phyloP scores from a whole-genome alignment of 495 filamentous ascomycete species.

The Coniosporium apollinis region DNA sequence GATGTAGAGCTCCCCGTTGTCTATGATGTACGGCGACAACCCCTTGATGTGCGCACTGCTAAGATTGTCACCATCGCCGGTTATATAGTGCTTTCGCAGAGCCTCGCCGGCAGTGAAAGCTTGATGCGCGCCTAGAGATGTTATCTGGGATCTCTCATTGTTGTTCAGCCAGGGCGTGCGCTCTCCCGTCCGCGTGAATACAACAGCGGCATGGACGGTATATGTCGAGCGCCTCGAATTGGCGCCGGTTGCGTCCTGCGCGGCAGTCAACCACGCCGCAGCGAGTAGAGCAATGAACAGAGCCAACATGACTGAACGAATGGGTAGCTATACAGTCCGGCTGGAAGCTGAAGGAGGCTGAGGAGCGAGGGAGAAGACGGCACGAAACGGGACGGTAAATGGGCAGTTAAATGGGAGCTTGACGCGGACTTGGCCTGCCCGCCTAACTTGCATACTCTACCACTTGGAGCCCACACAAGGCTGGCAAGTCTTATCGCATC shows the following conservation, averaged over 20 bases:
- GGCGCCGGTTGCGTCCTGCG: conserved; percentile 6
- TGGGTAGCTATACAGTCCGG: too few species aligned
- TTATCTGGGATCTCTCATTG: conserved; percentile 34
- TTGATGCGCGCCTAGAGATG: conserved; percentile 51
- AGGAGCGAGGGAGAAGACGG: too few species aligned
- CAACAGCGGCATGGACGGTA: conserved; percentile 48
- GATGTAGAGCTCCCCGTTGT: conserved; percentile 31
- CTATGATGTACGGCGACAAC: conserved; percentile 28
- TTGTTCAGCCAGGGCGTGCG: conserved; percentile 41
- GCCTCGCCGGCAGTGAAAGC: conserved; percentile 39
- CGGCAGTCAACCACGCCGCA: conserved; percentile 7
- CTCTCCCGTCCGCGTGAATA: conserved; percentile 61
- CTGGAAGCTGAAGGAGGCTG: too few species aligned
- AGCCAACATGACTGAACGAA: too few species aligned
- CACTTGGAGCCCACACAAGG: too few species aligned
- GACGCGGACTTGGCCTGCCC: too few species aligned
- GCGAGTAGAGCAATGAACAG: conserved; percentile 13
- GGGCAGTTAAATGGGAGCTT: too few species aligned
- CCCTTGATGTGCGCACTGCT: conserved; percentile 22
- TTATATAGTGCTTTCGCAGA: conserved; percentile 15
- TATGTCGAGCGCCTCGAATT: conserved; percentile 2
- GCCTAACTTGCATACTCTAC: too few species aligned
- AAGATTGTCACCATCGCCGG: conserved; percentile 12
- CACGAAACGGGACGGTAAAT: too few species aligned
- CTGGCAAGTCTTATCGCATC: too few species aligned